A percentile compares a stretch with the other conserved stretches of the same genome.
Conservation (phyloP, 257 asterid species). For the Prunella vulgaris region DNA sequence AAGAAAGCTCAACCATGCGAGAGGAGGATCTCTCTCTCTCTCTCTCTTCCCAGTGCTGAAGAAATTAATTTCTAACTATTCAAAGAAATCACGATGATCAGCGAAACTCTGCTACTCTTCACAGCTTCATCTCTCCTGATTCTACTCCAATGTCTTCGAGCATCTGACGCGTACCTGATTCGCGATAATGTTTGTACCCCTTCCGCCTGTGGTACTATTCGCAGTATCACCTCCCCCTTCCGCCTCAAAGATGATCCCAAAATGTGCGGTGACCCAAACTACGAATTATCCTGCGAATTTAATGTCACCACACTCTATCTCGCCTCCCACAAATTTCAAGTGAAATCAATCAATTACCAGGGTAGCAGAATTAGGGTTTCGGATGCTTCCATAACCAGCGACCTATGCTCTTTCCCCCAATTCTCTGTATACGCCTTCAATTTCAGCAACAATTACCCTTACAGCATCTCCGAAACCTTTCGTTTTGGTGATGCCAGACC, state of each 20-base stretch:
- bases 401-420: not conserved
- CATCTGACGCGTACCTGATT: not conserved
- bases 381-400: too few species aligned
- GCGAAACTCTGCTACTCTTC: not conserved
- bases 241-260: constrained; percentile 39
- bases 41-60: too few species aligned
- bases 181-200: not conserved
- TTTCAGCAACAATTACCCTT: not conserved
- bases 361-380: too few species aligned
- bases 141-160: not conserved
- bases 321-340: too few species aligned
- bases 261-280: constrained; percentile 34
- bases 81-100: not conserved
- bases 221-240: constrained; percentile 31
- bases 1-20: too few species aligned
- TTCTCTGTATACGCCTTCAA: not conserved
- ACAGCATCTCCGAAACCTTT: not conserved
- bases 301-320: not conserved
- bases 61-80: too few species aligned
- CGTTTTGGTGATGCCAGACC: not conserved
- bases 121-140: not conserved
- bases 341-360: too few species aligned
- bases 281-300: constrained; percentile 30
- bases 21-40: too few species aligned
- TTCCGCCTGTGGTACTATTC: constrained; percentile 37